A percentile compares a stretch with the other conserved stretches of the same genome.
phyloP scores from a whole-genome alignment of 331 rosid species.

The Rhamnella rubrinervis region DNA sequence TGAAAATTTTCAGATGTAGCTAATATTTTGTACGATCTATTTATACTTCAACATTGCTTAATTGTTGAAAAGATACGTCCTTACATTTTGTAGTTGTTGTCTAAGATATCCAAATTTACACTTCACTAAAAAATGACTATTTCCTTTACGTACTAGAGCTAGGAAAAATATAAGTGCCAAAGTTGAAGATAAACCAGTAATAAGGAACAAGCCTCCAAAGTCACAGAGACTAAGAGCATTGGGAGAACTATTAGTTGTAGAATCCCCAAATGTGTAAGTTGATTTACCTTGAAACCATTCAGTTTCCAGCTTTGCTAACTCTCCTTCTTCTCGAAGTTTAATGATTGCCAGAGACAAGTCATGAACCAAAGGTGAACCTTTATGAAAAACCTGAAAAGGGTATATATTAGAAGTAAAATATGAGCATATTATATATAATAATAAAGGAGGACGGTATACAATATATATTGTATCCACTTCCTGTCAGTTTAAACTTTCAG shows the following conservation, averaged over 20 bases:
- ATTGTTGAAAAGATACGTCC: too few species aligned
- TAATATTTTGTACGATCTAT: too few species aligned
- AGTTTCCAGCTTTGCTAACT: slow-evolving; percentile 1
- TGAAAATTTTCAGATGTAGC: too few species aligned
- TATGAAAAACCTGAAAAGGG: slow-evolving; percentile 7
- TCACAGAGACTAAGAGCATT: neutral
- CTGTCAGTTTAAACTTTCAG: too few species aligned
- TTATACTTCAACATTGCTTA: too few species aligned
- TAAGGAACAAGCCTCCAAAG: slow-evolving; percentile 24
- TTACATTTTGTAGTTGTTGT: too few species aligned
- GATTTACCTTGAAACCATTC: neutral
- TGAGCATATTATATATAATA: too few species aligned
- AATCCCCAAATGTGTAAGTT: neutral
- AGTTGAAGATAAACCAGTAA: slow-evolving; percentile 3
- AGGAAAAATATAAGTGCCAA: slow-evolving; percentile 6
- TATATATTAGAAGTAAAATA: too few species aligned
- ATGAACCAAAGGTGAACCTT: slow-evolving; percentile 17
- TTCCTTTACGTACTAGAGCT: neutral
- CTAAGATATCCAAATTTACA: too few species aligned
- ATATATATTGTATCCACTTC: too few species aligned
- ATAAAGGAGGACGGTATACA: too few species aligned
- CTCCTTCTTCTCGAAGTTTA: slow-evolving; percentile 20
- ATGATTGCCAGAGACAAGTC: slow-evolving; percentile 21
- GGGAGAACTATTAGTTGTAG: neutral
- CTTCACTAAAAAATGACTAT: neutral